phyloP scores from a whole-genome alignment of 2,329 filamentous ascomycete genomes.

The Karstenula rhodostoma region DNA sequence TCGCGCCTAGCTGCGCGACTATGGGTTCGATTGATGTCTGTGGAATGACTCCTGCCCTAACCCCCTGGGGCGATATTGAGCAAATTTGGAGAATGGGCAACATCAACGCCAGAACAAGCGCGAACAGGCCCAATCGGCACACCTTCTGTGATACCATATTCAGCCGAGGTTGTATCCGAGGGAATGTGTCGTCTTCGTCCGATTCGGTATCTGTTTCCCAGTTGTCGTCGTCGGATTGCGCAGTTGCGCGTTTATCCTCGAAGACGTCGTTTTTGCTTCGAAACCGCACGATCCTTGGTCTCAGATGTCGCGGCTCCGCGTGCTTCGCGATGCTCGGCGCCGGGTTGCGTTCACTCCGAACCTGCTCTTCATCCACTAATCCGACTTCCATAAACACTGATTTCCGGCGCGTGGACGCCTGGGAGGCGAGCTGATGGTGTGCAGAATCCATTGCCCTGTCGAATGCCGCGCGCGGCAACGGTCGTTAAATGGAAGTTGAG shows the following conservation, averaged over 20 bases:
- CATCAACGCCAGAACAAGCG: conserved; percentile 42
- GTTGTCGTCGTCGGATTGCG: conserved; percentile 30
- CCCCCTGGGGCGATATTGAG: conserved; percentile 35
- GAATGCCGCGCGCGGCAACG: conserved; percentile 21
- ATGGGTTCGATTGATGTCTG: conserved; percentile 26
- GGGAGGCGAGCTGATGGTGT: conserved; percentile 34
- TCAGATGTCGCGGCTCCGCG: conserved; percentile 27
- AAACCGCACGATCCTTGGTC: conserved; percentile 44
- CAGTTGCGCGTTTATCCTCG: conserved; percentile 21
- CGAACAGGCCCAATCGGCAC: conserved; percentile 40
- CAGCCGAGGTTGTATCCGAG: conserved; percentile 16
- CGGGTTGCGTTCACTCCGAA: conserved; percentile 39
- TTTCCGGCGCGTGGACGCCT: conserved; percentile 33
- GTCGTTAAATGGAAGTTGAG: neutral
- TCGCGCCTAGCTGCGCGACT: conserved; percentile 29
- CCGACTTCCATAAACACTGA: conserved; percentile 50
- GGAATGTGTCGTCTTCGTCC: conserved; percentile 24
- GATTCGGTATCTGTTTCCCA: conserved; percentile 40
- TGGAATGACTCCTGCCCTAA: conserved; percentile 37
- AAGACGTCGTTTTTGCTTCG: conserved; percentile 42
- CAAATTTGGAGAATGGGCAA: conserved; percentile 43
- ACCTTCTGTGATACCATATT: conserved; percentile 30
- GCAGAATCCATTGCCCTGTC: conserved; percentile 35
- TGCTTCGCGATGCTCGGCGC: conserved; percentile 32
- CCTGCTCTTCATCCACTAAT: conserved; percentile 44